Base-by-base conservation (phyloP, 495 filamentous ascomycete genomes). In the Aspergillus egyptiacus region DNA sequence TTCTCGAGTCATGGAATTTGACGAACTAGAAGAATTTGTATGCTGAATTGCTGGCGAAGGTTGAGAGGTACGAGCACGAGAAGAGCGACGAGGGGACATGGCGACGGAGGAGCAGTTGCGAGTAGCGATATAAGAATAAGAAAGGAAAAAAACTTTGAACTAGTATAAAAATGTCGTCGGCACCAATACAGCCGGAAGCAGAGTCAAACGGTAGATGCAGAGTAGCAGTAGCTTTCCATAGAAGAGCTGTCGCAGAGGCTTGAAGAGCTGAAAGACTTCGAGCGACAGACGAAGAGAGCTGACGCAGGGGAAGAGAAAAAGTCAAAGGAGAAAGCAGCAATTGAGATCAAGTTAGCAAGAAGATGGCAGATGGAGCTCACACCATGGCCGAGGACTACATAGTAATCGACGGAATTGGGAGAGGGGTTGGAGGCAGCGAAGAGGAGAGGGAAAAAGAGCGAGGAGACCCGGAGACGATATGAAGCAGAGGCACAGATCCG, bases 21-120 rank as follows among this genome's bases (percentile, higher is more conserved):
- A 91, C 43, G 91, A 86, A 41, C 80, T 82, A 17, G 89, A 89
- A 32, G 89, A 91, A 60, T 74, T 75, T 61, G 75, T 77, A 61
- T 87, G 82, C 48, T 89, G 83, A 34, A 74, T 67, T 50, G 74
- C 74, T 56, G 77, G 72, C 56, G 81, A 77, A 49, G 87, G 82
- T 69, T 93, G 87, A 51, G 84, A 80, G 53, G 80, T 81, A 65
- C 89, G 89, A 71, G 89, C 87, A 69, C 93, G 83, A 58, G 91
- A 93, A 41, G 90, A 95, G 65, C 93, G 89, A 66, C 93, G 85
- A 59, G 89, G 86, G 59, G 87, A 84, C 71, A 79, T 79, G 58
- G 59, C 58, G 53, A 55, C 40, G 44, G 44, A 48, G n/a, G 35
- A 39, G 48, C 47, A 34, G 44, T 19, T 19, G 13, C 39, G 51